Evolutionary conservation across 495 filamentous ascomycete genomes (phyloP).

Genomic region (Poronia punctata): DNA sequence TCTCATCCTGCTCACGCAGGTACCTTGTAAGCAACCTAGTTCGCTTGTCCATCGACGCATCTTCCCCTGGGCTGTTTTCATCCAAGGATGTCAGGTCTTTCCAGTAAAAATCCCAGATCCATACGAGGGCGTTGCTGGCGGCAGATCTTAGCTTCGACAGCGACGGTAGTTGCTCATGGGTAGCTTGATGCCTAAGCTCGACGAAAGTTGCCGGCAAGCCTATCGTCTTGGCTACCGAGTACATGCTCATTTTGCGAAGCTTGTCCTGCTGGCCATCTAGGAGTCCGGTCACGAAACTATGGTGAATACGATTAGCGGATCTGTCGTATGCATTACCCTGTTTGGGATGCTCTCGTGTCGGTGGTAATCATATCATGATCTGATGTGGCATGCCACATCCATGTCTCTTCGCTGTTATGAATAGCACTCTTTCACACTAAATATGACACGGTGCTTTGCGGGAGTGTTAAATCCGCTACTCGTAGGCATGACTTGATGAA

Average conservation of each 20-base stretch:
- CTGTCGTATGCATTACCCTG: neutral
- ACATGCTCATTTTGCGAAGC: slow-evolving; percentile 71
- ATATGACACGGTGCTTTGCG: too few relatives aligned
- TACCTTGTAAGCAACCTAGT: slow-evolving; percentile 18
- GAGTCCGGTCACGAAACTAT: slow-evolving; percentile 85
- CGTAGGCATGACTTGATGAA: too few relatives aligned
- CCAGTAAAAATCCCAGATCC: slow-evolving; percentile 92
- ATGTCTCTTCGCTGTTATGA: slow-evolving; percentile 1
- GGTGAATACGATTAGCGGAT: slow-evolving; percentile 4
- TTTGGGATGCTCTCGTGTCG: neutral
- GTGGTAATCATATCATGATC: neutral
- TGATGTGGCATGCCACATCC: slow-evolving; percentile 2
- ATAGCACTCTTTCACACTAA: too few relatives aligned
- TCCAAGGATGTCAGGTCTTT: slow-evolving; percentile 29
- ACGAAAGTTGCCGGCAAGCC: slow-evolving; percentile 79
- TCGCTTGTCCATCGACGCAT: slow-evolving; percentile 13
- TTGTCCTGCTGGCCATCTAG: slow-evolving; percentile 68
- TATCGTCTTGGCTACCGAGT: slow-evolving; percentile 65
- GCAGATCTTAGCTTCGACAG: slow-evolving; percentile 61
- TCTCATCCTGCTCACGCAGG: slow-evolving; percentile 16
- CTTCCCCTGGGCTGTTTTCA: neutral
- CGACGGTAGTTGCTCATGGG: slow-evolving; percentile 77
- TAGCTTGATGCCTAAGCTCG: slow-evolving; percentile 82
- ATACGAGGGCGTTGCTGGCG: slow-evolving; percentile 60
- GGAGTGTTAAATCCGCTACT: too few relatives aligned